These are phyloP conservation scores for Scenedesmus sp. DNA, from an alignment of 163 green algal species.

Conservation along the genomic window DNA sequence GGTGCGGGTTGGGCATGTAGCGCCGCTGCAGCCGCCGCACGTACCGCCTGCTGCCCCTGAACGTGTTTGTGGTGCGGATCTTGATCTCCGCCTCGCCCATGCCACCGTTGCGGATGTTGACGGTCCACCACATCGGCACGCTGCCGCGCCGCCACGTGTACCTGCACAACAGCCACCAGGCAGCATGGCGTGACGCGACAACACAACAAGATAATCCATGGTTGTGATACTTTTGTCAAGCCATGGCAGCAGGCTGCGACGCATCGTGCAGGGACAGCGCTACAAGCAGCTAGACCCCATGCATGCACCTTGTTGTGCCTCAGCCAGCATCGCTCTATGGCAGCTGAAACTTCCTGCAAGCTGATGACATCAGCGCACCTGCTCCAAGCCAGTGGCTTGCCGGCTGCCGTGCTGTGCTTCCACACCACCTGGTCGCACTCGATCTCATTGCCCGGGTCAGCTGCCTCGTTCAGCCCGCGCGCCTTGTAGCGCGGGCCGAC, in stretches of 20 bases:
- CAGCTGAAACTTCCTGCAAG: neutral
- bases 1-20: constrained; percentile 71
- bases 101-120: constrained; percentile 90
- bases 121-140: constrained; percentile 98
- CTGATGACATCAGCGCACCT: constrained; percentile 1
- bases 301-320: neutral
- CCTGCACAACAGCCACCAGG: constrained; percentile 66
- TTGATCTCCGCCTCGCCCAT: constrained; percentile 94
- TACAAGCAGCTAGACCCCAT: neutral
- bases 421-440: constrained; percentile 88
- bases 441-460: constrained; percentile 87
- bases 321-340: neutral
- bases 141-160: constrained; percentile 96
- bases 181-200: neutral
- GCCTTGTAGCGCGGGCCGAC: constrained; percentile 95
- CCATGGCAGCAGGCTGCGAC: neutral
- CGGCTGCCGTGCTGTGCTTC: constrained; percentile 6
- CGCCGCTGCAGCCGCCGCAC: constrained; percentile 88
- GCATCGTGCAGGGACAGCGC: neutral
- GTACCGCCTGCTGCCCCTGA: constrained; percentile 62
- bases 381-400: constrained; percentile 49
- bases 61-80: constrained; percentile 82
- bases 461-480: constrained; percentile 92
- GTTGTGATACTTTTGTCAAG: too few relatives aligned
- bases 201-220: too few relatives aligned